phyloP scores from a whole-genome alignment of 2,329 filamentous ascomycete genomes.

The Nemania diffusa region DNA sequence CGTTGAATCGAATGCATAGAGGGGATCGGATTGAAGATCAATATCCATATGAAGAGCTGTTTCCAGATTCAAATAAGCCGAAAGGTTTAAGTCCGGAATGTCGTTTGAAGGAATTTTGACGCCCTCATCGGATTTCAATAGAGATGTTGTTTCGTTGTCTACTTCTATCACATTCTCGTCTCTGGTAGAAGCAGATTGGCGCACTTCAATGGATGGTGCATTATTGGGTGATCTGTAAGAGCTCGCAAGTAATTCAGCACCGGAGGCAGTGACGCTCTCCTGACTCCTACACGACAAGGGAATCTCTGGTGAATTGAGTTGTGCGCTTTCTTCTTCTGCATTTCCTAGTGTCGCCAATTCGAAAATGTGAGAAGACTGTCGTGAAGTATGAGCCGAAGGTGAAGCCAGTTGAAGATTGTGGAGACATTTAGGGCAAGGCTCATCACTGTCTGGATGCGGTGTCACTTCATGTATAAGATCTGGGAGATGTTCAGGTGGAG shows the following conservation, averaged over 20 bases:
- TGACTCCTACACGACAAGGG: background rate
- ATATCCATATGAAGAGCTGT: background rate
- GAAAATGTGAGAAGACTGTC: too few species aligned
- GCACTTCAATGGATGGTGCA: background rate
- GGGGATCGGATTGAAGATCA: too few species aligned
- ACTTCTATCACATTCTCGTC: background rate
- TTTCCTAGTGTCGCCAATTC: too few species aligned
- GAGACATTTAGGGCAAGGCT: too few species aligned
- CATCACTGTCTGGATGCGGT: background rate
- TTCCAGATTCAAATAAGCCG: background rate
- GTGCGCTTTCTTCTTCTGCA: background rate
- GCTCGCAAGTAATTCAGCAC: background rate
- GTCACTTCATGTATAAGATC: background rate
- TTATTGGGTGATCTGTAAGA: background rate
- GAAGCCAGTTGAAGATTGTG: too few species aligned
- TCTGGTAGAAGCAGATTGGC: background rate
- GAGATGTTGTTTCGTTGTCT: background rate
- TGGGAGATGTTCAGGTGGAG: constrained; percentile 17
- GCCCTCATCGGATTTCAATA: background rate
- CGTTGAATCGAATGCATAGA: too few species aligned
- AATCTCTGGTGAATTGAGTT: background rate
- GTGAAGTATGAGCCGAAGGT: too few species aligned
- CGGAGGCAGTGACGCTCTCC: background rate
- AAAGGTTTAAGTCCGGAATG: background rate
- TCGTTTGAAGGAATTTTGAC: background rate